Evolutionary conservation across 139 green algal species (phyloP).

Genomic region (Edaphochlamys debaryana): DNA sequence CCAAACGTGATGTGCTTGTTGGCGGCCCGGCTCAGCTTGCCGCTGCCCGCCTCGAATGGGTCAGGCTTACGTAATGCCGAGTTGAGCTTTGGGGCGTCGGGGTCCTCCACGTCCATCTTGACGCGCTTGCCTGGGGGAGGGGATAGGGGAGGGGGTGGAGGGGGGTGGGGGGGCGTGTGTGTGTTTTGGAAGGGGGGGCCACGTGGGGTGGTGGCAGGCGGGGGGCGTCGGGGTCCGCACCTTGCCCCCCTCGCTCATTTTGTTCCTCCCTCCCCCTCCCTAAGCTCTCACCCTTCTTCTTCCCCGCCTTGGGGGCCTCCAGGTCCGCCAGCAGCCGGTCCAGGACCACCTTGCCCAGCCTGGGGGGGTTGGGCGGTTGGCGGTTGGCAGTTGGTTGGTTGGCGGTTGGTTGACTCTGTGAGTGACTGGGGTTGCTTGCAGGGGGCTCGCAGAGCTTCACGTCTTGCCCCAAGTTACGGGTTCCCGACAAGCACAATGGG

Average conservation of each 20-base stretch:
- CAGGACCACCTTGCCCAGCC: slow-evolving; percentile 47
- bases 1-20: slow-evolving; percentile 54
- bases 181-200: no score
- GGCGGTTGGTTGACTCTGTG: no score
- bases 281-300: slow-evolving; percentile 21
- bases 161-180: no score
- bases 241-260: no score
- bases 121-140: slow-evolving; percentile 29
- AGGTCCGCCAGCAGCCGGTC: slow-evolving; percentile 58
- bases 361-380: no score
- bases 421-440: no score
- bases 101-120: slow-evolving; percentile 49
- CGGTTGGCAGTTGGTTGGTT: no score
- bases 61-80: slow-evolving; percentile 45
- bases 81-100: slow-evolving; percentile 47
- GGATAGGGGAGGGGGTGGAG: background rate
- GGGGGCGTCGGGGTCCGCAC: background rate
- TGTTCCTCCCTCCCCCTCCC: no score
- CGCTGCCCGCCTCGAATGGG: slow-evolving; percentile 1
- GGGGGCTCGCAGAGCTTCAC: no score
- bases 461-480: no score
- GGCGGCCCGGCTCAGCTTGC: background rate
- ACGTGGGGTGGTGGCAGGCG: background rate
- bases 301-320: slow-evolving; percentile 30
- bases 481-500: no score